Evolutionary conservation across 1,139 yeast species (phyloP), one percentile per base, ranked within the genome.

Genomic region (Ogataea hybrid): DNA sequence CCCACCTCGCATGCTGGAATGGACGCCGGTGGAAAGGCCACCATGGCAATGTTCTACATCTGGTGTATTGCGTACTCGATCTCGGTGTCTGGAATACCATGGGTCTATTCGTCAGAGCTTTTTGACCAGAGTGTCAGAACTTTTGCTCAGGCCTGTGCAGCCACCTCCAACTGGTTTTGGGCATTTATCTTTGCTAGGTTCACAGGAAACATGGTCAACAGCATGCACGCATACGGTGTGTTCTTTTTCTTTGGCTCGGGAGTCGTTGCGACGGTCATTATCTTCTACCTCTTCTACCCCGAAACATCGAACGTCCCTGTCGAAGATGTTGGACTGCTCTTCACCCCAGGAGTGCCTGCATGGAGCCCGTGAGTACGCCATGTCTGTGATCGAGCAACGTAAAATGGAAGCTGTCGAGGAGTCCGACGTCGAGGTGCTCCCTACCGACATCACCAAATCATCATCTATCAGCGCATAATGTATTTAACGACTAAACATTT

Each of bases 221-320:
- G 32, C 11, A 41, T 41, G 44, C 28, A 41, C 3, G 44, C 44
- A 6, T 41, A 41, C 31, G 44, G 44, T 3, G 31, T 41, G 25
- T 41, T 41, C 28, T 41, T 37, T 29, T 41, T 41, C 32, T 41
- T 41, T 21, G 44, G 32, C 7, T 16, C 44, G 7, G 44, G 41
- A n/a, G 35, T 32, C 8, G 27, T 23, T 4, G 27, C 37, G 8
- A 39, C 44, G 4, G 34, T 42, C 5, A 10, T 37, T n/a, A 34
- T 42, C 14, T 29, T 37, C 32, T 37, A 30, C 25, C 31, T 42
- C 15, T 37, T 42, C 28, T 42, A 42, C 36, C 44, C 44, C 9
- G 44, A 42, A 15, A 42, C 44, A 1, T 38, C 44, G 17, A 22
- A 42, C 35, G 34, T 42, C 16, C 44, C 44, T 25, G 44, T 42